A percentile compares a stretch with the other conserved stretches of the same genome.
Conservation (phyloP, 2,329 filamentous ascomycete species). For the Fusarium lateritium region DNA sequence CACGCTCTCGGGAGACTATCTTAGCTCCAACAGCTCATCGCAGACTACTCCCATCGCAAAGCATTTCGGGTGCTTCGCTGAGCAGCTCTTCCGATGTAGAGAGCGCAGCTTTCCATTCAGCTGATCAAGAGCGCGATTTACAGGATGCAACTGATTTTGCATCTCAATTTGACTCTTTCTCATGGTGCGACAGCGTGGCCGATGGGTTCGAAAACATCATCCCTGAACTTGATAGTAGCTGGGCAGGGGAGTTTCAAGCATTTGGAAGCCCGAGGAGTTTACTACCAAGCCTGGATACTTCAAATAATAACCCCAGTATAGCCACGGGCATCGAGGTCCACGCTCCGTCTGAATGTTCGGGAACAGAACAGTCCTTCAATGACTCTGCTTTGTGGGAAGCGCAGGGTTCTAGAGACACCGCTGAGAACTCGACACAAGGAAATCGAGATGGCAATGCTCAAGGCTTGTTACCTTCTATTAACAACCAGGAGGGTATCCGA, state of each 20-base stretch:
- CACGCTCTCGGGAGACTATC: not conserved
- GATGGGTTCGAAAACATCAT: not conserved
- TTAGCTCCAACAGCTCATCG: not conserved
- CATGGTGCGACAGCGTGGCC: not conserved
- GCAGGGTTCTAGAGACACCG: not conserved
- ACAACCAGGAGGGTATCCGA: not conserved
- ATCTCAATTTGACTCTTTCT: fast-evolving
- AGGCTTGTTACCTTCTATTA: no score
- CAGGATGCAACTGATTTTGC: not conserved
- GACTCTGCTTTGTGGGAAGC: not conserved
- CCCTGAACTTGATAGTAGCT: not conserved
- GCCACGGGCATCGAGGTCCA: fast-evolving
- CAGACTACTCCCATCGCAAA: not conserved
- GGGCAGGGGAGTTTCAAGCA: not conserved
- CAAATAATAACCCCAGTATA: not conserved
- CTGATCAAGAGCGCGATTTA: no score
- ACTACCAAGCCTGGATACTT: fast-evolving
- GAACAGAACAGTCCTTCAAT: not conserved
- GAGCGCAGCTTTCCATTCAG: not conserved
- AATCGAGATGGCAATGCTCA: no score
- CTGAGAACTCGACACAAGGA: not conserved
- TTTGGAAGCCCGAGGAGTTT: not conserved
- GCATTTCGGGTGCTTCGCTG: not conserved
- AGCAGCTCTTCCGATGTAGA: not conserved
- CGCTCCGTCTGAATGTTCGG: not conserved